Conservation (phyloP, 805 yeast species). For the Lachancea nothofagi region DNA sequence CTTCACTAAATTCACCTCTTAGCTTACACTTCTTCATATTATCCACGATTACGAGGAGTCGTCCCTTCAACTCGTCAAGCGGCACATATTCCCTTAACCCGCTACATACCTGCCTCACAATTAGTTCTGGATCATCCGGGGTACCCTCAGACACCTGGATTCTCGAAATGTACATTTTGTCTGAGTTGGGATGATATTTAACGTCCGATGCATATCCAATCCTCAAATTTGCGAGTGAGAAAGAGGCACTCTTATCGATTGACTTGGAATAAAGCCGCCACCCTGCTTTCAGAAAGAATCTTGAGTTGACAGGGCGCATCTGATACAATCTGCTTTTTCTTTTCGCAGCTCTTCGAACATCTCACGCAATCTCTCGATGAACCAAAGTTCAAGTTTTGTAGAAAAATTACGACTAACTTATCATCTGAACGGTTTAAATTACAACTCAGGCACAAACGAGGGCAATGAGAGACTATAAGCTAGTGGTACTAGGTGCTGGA, state of each 20-base stretch:
- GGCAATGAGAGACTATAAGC: conserved; percentile 62
- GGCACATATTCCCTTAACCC: conserved; percentile 49
- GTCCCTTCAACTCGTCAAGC: conserved; percentile 34
- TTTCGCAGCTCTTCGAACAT: too few relatives aligned
- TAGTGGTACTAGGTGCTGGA: conserved; percentile 93
- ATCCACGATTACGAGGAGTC: conserved; percentile 46
- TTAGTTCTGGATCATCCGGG: conserved; percentile 3
- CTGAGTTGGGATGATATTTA: conserved; percentile 50
- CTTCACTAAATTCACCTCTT: conserved; percentile 57
- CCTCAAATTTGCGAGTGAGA: conserved; percentile 30
- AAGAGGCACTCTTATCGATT: conserved; percentile 6
- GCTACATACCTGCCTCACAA: conserved; percentile 43
- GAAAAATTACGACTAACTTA: background rate
- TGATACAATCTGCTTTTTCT: too few relatives aligned
- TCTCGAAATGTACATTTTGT: conserved; percentile 51
- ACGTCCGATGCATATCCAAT: conserved; percentile 48
- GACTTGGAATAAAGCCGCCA: too few relatives aligned
- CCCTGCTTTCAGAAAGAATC: too few relatives aligned
- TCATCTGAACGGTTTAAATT: background rate
- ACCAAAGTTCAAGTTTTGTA: background rate
- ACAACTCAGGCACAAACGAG: background rate
- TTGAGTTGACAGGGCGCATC: too few relatives aligned
- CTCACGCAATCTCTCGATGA: too few relatives aligned
- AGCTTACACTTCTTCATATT: conserved; percentile 58
- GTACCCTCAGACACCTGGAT: conserved; percentile 31